Evolutionary conservation across 352 stramenopile genomes (phyloP), one percentile per base, ranked within the genome.

Genomic region (Phytophthora megakarya): DNA sequence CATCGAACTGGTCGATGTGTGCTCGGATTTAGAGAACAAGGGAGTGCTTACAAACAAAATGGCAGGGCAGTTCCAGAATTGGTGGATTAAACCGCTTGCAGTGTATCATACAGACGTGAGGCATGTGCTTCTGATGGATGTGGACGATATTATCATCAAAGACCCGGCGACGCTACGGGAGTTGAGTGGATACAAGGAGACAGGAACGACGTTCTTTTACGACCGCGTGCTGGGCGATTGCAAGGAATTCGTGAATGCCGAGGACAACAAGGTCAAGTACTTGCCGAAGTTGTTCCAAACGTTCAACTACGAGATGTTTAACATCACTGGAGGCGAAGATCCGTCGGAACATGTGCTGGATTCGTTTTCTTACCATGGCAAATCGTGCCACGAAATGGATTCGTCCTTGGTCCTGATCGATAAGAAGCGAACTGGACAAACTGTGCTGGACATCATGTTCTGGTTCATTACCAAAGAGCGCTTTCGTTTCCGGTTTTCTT

Each of bases 301-400:
- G 0, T 89, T 87, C 55, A 61, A 84, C 64, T 89, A 89, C 57
- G 46, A 40, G 11, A 53, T 21, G 12, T 89, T 86, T 40, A 63
- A 68, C 21, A 59, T 84, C 22, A 53, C 45, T 3, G 46, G 39
- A 13, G 61, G 52, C 4, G 25, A 45, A 2, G 51, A 35, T 18
- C 68, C 73, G 16, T 83, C 79, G 1, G 33, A 70, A 26, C 80
- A 86, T 23, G 58, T 86, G 23, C 42, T 75, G 12, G 26, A 78
- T 9, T 84, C 73, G 5, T 78, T 76, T 50, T 76, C 72, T 1
- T 91, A 78, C 44, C 44, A 47, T 8, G 74, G 53, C 12, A 67
- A 78, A 44, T 75, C 78, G 23, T 84, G 71, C 50, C 82, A 89
- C 50, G 80, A 89, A 32, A 73, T 80, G 70, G 73, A 89, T 57